These are phyloP conservation scores for Penicillium sp. DNA, from an alignment of 2,329 filamentous ascomycete genomes.

Conservation along the genomic window DNA sequence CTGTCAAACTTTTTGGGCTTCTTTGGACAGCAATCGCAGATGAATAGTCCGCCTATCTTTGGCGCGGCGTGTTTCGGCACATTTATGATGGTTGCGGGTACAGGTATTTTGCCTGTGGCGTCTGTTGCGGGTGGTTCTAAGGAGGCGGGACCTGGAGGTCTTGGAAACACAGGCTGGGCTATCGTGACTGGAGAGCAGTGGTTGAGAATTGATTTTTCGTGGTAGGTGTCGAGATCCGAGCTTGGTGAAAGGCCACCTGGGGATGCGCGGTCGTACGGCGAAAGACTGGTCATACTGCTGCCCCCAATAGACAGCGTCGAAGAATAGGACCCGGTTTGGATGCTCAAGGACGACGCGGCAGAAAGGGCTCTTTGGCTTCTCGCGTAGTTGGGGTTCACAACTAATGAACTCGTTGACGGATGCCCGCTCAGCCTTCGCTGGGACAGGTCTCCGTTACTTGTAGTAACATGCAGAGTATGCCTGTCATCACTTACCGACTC, in stretches of 20 bases:
- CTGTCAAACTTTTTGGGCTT: constrained; percentile 95
- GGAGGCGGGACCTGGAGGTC: constrained; percentile 35
- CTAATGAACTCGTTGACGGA: constrained; percentile 54
- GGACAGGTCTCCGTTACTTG: constrained; percentile 50
- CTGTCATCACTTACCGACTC: constrained; percentile 45
- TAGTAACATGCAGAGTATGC: constrained; percentile 33
- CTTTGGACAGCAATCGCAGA: constrained; percentile 95
- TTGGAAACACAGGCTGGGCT: constrained; percentile 36
- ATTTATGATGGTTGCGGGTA: constrained; percentile 33
- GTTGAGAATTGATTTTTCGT: constrained; percentile 50
- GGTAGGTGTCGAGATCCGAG: constrained; percentile 52
- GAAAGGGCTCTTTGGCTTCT: constrained; percentile 60
- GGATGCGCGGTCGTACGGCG: constrained; percentile 59
- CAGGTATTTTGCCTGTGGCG: constrained; percentile 48
- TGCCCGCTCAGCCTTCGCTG: constrained; percentile 53
- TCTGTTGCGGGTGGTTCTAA: constrained; percentile 42
- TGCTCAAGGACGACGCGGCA: constrained; percentile 60
- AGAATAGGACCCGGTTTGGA: constrained; percentile 59
- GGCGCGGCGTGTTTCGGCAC: constrained; percentile 34
- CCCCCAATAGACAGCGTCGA: constrained; percentile 59
- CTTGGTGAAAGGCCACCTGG: constrained; percentile 58
- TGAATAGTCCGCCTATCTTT: constrained; percentile 57
- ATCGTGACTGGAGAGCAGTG: constrained; percentile 48
- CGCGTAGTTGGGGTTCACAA: constrained; percentile 53
- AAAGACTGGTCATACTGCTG: constrained; percentile 64